phyloP scores from a whole-genome alignment of 176 grass and related monocot species.

The Aegilops umbellulata region DNA sequence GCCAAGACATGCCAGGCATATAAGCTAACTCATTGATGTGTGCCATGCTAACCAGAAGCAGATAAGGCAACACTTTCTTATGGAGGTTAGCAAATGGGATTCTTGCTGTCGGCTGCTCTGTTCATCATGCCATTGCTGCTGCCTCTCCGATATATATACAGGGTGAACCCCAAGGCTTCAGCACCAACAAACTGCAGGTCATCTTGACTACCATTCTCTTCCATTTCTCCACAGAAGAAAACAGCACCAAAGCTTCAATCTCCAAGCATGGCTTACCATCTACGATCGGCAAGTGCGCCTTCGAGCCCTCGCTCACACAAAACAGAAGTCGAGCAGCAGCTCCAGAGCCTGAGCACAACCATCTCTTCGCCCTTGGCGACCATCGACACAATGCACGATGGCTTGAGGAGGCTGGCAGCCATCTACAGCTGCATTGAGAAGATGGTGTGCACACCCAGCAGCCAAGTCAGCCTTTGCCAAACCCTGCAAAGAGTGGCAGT shows the following conservation, averaged over 20 bases:
- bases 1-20: constrained; percentile 29
- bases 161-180: neutral
- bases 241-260: constrained; percentile 1
- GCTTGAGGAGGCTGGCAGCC: constrained; percentile 31
- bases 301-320: constrained; percentile 33
- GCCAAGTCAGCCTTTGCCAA: constrained; percentile 37
- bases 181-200: constrained; percentile 23
- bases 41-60: neutral
- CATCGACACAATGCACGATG: constrained; percentile 2
- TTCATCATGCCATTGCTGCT: neutral
- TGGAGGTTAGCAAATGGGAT: constrained; percentile 18
- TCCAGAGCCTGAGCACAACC: constrained; percentile 25
- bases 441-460: constrained; percentile 35
- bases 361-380: constrained; percentile 24
- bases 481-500: constrained; percentile 34
- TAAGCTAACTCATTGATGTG: neutral
- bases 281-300: constrained; percentile 45
- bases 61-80: neutral
- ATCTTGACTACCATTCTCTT: constrained; percentile 7
- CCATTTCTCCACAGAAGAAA: neutral
- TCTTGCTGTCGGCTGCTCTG: constrained; percentile 20
- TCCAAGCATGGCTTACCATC: constrained; percentile 46
- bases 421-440: constrained; percentile 34
- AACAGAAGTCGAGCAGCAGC: constrained; percentile 22
- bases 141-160: constrained; percentile 8